Percentiles rank a stretch among this genome's conserved stretches.
These are phyloP conservation scores for Erodium chrysanthum DNA, from an alignment of 441 rosid genomes.

Conservation along the genomic window DNA sequence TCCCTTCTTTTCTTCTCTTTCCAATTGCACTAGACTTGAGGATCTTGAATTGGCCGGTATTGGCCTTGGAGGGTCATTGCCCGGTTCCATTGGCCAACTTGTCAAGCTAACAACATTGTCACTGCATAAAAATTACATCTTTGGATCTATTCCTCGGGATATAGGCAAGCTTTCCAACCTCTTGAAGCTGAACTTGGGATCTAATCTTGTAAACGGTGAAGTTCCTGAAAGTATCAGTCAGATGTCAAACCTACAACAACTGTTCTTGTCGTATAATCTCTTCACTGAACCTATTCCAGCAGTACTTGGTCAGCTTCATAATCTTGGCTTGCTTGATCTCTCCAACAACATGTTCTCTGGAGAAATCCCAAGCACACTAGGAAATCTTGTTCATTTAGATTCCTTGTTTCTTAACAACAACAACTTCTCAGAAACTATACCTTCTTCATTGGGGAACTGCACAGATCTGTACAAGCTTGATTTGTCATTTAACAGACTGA, in stretches of 20 bases:
- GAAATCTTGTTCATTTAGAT: constrained; percentile 20
- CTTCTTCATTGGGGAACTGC: constrained; percentile 32
- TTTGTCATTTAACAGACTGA: constrained; percentile 28
- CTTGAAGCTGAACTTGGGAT: constrained; percentile 23
- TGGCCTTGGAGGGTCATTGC: constrained; percentile 40
- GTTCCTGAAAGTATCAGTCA: constrained; percentile 18
- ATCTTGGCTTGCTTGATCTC: constrained; percentile 28
- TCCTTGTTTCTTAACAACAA: constrained; percentile 43
- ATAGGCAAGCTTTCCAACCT: constrained; percentile 21
- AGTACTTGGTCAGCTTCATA: constrained; percentile 17
- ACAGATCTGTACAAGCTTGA: constrained; percentile 24
- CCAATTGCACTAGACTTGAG: constrained; percentile 30
- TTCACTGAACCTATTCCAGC: constrained; percentile 25
- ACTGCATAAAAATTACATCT: constrained; percentile 27
- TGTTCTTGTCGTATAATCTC: constrained; percentile 26
- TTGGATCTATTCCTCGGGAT: constrained; percentile 25
- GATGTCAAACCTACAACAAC: constrained; percentile 22
- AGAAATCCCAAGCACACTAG: constrained; percentile 26
- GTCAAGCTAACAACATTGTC: constrained; percentile 4
- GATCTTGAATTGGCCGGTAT: constrained; percentile 46
- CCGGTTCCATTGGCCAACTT: constrained; percentile 30
- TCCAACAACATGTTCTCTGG: constrained; percentile 26
- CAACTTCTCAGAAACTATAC: constrained; percentile 39
- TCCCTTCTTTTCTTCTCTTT: constrained; percentile 37
- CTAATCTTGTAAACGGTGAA: constrained; percentile 26